Evolutionary conservation across 306 rosid genomes (phyloP).

Genomic region (Sechiopsis laciniata): DNA sequence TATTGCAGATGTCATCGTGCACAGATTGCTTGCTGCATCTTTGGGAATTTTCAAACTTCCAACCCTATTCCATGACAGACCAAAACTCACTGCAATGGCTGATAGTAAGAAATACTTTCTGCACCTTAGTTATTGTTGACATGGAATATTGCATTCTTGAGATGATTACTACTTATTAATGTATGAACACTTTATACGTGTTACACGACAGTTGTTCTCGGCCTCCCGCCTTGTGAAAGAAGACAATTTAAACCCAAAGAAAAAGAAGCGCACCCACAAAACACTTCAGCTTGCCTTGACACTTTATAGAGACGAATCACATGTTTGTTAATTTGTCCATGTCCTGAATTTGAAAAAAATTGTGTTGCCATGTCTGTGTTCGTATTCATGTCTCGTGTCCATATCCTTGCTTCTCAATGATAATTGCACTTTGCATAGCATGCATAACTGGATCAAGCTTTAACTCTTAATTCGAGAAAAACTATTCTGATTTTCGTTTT

Average conservation of each 20-base stretch:
- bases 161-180: neutral
- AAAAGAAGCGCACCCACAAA: too few relatives aligned
- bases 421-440: neutral
- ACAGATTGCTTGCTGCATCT: slow-evolving; percentile 92
- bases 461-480: neutral
- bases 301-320: too few relatives aligned
- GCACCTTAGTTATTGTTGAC: neutral
- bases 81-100: slow-evolving; percentile 63
- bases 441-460: neutral
- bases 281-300: neutral
- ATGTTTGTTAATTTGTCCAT: too few relatives aligned
- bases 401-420: too few relatives aligned
- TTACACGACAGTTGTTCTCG: neutral
- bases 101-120: slow-evolving; percentile 62
- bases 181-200: neutral
- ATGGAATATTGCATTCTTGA: neutral
- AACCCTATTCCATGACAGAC: slow-evolving; percentile 61
- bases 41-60: slow-evolving; percentile 75
- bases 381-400: too few relatives aligned
- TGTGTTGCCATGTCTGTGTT: too few relatives aligned
- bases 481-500: neutral
- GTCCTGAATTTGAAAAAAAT: too few relatives aligned
- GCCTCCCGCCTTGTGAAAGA: neutral
- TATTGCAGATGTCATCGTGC: slow-evolving; percentile 77
- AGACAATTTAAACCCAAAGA: neutral